Evolutionary conservation across 2,329 filamentous ascomycete genomes (phyloP), one percentile per base, ranked within the genome.

Genomic region (Raffaelea arxii): DNA sequence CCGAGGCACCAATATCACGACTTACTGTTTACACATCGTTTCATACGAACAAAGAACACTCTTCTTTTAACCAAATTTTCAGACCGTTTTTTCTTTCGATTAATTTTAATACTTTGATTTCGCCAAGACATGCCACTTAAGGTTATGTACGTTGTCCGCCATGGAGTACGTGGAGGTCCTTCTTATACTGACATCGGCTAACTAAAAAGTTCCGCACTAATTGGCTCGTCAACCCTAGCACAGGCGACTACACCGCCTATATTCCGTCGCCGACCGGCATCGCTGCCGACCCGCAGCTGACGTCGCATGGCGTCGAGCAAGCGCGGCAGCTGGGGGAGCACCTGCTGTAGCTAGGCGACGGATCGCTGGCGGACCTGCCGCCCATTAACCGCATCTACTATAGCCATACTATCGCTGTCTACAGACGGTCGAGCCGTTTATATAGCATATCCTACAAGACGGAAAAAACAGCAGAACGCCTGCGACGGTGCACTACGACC

Each of bases 191-290:
- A n/a, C n/a, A n/a, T n/a, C n/a, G n/a, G n/a, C n/a, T n/a, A n/a
- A n/a, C n/a, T n/a, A 4, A 21, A 32, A 18, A 94, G 90, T 95
- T 94, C 65, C 88, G 92, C 52, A 83, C 86, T 53, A 89, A 85
- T 62, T 97, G 90, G 88, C 78, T 79, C 38, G 86, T 97, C 50
- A 82, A 97, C 65, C 79, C 81, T 40, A 68, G 74, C 51, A 91
- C 86, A 32, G 91, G 92, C 46, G 74, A 74, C 55, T 97, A 97
- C 69, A 77, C 75, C 46, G 71, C 84, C 22, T 72, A 72, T 49
- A 79, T 92, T 54, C 79, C 75, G 37, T 88, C 86, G 32, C 91
- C 92, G 1, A 97, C 92, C 6, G 86, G 86, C 45, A 89, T 95
- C 53, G 75, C 90, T 4, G 84, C 85, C 24, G 92, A 98, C 61